Evolutionary conservation across 2,329 filamentous ascomycete species (phyloP), one percentile per base, ranked within the genome.

Genomic region (Alternaria sp.): DNA sequence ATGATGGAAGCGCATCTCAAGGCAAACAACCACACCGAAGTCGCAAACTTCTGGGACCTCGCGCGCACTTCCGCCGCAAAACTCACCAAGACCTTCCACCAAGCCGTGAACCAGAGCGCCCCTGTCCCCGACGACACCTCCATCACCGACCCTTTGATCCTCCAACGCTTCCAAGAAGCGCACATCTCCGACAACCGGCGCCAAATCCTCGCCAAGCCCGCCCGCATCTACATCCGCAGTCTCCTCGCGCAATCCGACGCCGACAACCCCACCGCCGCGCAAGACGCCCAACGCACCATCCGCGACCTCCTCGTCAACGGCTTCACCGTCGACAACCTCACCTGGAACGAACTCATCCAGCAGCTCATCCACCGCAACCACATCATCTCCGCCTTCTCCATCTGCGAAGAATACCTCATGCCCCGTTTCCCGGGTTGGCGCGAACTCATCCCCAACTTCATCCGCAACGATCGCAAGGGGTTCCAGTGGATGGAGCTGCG

Each of bases 351-450:
- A 54, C 89, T 92, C 67, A 86, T 97, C 59, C 88, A 91, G 71
- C 80, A 85, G 54, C 87, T 97, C 26, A 87, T 89, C 23, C 82
- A 84, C 13, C 83, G 88, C 57, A 85, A 86, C 49, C 84, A 86
- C 49, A 86, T 86, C 71, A 80, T 87, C 51, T 84, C 90, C 19
- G 93, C 93, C 40, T 97, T 96, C 80, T 76, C 82, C 21, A 81
- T 90, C 55, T 95, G 92, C 75, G 95, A 98, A 81, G 81, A 84
- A 25, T 87, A 88, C 64, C 89, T 98, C 59, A 96, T 97, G 87
- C 85, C 87, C 1, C 84, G 87, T 32, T 97, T 93, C 87, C 86
- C 87, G 11, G 93, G 93, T 23, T 97, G 93, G 92, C 72, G 69
- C 25, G 40, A 62, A 3, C 66, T 74, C 8, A 54, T 62, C 5